Base-by-base conservation (phyloP, 352 stramenopile genomes). In the Phytophthora hibernalis region DNA sequence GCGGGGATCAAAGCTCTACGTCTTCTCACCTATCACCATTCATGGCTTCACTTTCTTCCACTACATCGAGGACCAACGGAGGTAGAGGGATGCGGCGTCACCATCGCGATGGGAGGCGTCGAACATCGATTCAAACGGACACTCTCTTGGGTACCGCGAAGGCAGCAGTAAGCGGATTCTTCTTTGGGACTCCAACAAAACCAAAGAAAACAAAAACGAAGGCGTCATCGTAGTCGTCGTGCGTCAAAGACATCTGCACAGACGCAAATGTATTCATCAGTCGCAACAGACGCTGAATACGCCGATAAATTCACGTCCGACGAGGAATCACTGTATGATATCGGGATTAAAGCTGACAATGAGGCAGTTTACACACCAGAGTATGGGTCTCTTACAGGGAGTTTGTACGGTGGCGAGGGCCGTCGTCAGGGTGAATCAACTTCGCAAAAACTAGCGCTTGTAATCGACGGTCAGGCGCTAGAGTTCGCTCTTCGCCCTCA, bases 381-480 rank as follows among this genome's bases (percentile, higher is more conserved):
- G 24, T 77, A 74, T 18, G 70, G 70, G 6, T 74, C 70, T 47
- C 70, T 77, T 22, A 31, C 38, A 18, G 54, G 60, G 51, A 59
- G 35, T 49, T 55, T 66, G 49, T 26, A 61, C 12, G 47, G 40
- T 20, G 20, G 42, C n/a, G 35, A 60, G 45, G n/a, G 38, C 8
- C 37, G 47, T 45, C 59, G 12, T 3, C 43, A 48, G 9, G 53
- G 21, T 54, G 48, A 22, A 18, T 37, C 54, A 53, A 54, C 26
- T 15, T 12, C 38, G 15, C 45, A 64, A 26, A 66, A 59, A 22
- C 11, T 80, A 33, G 94, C 92, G 12, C 80, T 99, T 22, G 89
- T 99, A 18, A 97, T 99, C 43, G 96, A 98, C 76, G 96, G 96
- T 16, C 82, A 87, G 63, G 93, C 95, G 31, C 77, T 99, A 0